These are phyloP conservation scores for Cyamopsis tetragonoloba DNA, from an alignment of 306 rosid genomes.

Conservation along the genomic window DNA sequence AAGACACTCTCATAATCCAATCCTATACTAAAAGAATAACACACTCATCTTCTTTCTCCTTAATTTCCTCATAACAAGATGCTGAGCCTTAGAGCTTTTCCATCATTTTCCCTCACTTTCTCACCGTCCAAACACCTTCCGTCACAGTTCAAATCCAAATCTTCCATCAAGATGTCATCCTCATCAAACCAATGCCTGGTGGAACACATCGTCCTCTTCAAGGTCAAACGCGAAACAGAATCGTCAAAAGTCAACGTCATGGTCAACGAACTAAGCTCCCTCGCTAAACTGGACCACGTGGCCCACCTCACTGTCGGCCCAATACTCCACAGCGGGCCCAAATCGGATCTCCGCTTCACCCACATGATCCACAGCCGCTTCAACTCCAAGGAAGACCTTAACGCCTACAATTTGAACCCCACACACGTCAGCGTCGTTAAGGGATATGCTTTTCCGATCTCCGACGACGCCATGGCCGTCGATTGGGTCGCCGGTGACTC, in stretches of 20 bases:
- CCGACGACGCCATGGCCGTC: slow-evolving; percentile 59
- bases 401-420: slow-evolving; percentile 41
- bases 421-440: slow-evolving; percentile 45
- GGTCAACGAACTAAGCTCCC: slow-evolving; percentile 43
- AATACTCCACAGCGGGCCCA: slow-evolving; percentile 35
- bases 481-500: slow-evolving; percentile 52
- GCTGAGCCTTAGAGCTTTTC: slow-evolving; percentile 11
- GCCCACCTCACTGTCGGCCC: slow-evolving; percentile 58
- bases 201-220: slow-evolving; percentile 68
- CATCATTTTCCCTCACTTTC: slow-evolving; percentile 31
- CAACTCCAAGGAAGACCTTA: slow-evolving; percentile 48
- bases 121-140: slow-evolving; percentile 27
- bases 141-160: slow-evolving; percentile 20
- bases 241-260: slow-evolving; percentile 43
- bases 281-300: slow-evolving; percentile 43
- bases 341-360: slow-evolving; percentile 36
- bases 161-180: slow-evolving; percentile 29
- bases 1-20: too few relatives aligned
- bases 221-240: slow-evolving; percentile 50
- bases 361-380: slow-evolving; percentile 78
- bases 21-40: too few relatives aligned
- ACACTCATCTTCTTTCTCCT: too few relatives aligned
- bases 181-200: slow-evolving; percentile 19
- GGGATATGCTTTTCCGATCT: slow-evolving; percentile 47
- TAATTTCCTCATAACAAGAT: background rate